Evolutionary conservation across 2,329 filamentous ascomycete species (phyloP), one percentile per base, ranked within the genome.

Genomic region (Verticillium klebahnii): DNA sequence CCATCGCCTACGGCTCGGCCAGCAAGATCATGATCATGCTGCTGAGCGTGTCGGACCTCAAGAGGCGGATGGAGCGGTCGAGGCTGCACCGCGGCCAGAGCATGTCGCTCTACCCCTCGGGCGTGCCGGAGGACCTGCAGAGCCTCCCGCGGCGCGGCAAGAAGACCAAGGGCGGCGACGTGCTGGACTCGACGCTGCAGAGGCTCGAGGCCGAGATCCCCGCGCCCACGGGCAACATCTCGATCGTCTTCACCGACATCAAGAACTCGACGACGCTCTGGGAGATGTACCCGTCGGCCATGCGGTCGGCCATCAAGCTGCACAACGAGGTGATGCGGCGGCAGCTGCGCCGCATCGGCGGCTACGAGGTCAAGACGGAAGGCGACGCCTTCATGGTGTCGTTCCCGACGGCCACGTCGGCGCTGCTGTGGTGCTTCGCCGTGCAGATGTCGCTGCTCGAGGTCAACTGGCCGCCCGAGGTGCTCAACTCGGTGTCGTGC

Each of bases 21-120:
- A 90, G 89, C 71, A 99, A 99, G 78, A 91, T 98, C 66, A 98
- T 98, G 93, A 92, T 99, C 55, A 98, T 98, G 94, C 92, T 99
- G 81, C 88, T 99, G 60, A 94, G 93, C 61, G 90, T 99, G 40
- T 89, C 90, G 61, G 93, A 98, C 71, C 80, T 99, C 60, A 94
- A 96, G 77, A 91, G 91, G 72, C 87, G 92, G 65, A 80, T 83
- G 62, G 91, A 96, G 72, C 86, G 90, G 66, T 90, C 89, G 75
- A 89, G 77, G 79, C 77, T 85, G 64, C 83, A 90, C 74, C 85
- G 92, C 61, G 92, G 91, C 50, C 88, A 93, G 69, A 96, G 91
- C 77, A 89, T 96, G 83, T 92, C 91, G 15, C 85, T 96, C 76
- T 91, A 91, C 59, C 90, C 91, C 1, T 89, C 90, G 23, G 85